phyloP scores from a whole-genome alignment of 805 yeast genomes.

The Candida khao-thaluensis region DNA sequence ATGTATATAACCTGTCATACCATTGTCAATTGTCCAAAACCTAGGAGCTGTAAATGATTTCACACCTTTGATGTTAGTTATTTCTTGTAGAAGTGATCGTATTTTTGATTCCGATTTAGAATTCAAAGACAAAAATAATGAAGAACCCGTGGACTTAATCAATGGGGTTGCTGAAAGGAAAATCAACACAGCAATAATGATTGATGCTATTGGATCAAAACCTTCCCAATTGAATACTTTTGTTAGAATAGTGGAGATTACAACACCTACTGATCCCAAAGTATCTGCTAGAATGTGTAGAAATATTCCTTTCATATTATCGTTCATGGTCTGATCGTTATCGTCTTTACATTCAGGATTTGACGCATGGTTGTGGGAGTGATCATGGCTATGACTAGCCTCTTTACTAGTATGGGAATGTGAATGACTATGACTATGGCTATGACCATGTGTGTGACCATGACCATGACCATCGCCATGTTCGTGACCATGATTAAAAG shows the following conservation, averaged over 20 bases:
- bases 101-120: slow-evolving; percentile 60
- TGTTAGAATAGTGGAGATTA: slow-evolving; percentile 80
- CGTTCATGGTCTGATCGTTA: slow-evolving; percentile 29
- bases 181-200: slow-evolving; percentile 79
- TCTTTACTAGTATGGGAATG: background rate
- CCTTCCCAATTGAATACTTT: slow-evolving; percentile 66
- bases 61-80: slow-evolving; percentile 73
- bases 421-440: slow-evolving; percentile 2
- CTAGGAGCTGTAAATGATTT: slow-evolving; percentile 84
- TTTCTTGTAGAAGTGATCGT: slow-evolving; percentile 64
- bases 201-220: slow-evolving; percentile 90
- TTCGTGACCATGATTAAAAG: slow-evolving; percentile 79
- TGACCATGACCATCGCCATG: slow-evolving; percentile 42
- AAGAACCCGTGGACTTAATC: slow-evolving; percentile 74
- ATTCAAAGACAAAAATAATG: slow-evolving; percentile 63
- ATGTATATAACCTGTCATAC: slow-evolving; percentile 68
- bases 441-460: slow-evolving; percentile 39
- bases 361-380: background rate
- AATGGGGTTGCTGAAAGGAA: slow-evolving; percentile 82
- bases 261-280: slow-evolving; percentile 94
- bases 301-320: slow-evolving; percentile 91
- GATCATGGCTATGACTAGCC: slow-evolving; percentile 10
- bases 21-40: slow-evolving; percentile 67
- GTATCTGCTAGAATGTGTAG: slow-evolving; percentile 94
- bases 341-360: background rate